Conservation (phyloP, 2,329 filamentous ascomycete species). For the Aspergillus melleus region DNA sequence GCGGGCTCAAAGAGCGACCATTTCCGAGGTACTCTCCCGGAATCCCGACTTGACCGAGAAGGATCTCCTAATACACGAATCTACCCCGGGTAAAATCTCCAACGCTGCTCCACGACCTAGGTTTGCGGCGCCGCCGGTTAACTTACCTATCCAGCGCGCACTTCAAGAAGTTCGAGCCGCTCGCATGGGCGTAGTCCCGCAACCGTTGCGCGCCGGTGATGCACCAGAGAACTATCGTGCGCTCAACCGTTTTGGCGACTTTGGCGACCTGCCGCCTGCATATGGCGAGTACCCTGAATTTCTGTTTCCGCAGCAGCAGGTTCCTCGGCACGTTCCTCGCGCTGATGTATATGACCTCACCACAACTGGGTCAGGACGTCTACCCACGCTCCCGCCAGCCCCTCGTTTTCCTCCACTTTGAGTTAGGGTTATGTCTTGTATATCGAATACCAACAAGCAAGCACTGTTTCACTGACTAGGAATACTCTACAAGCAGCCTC, state of each 20-base stretch:
- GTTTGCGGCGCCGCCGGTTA: not conserved
- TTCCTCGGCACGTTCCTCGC: not conserved
- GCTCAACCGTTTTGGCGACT: not conserved
- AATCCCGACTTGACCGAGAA: constrained; percentile 23
- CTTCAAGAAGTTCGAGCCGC: not conserved
- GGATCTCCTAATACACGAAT: constrained; percentile 16
- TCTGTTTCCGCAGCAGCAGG: not conserved
- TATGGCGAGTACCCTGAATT: not conserved
- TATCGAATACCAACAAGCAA: not conserved
- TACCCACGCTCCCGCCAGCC: not conserved
- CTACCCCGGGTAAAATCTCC: not conserved
- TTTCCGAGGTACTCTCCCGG: constrained; percentile 26
- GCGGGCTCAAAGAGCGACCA: constrained; percentile 29
- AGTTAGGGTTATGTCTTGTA: not conserved
- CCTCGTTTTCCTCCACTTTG: not conserved
- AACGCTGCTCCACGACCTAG: not conserved
- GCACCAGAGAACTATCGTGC: not conserved
- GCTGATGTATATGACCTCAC: too few relatives aligned
- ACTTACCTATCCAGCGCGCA: not conserved
- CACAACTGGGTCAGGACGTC: not conserved
- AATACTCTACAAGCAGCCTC: not conserved
- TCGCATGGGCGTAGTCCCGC: not conserved
- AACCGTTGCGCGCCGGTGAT: not conserved
- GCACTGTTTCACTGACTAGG: not conserved
- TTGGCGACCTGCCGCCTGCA: not conserved